Base-by-base conservation (phyloP, 179 eudicot genomes). In the Amaranthus tricolor region DNA sequence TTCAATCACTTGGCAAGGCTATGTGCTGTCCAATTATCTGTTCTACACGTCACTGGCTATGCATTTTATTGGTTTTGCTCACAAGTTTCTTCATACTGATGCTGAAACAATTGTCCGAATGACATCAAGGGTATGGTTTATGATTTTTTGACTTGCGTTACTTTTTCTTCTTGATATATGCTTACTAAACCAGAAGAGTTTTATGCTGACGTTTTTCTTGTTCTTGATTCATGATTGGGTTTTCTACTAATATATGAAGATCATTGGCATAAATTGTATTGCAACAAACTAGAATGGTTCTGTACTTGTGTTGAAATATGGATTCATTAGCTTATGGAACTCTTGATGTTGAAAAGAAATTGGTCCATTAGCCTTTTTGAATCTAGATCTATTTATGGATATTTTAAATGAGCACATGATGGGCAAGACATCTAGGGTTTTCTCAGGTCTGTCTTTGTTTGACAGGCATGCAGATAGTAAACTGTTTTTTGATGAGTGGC, bases 11-110 rank as follows among this genome's bases (percentile, higher is more conserved):
- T 92, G 98, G 98, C 86, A 89, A 78, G 89, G 86, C 59, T 94
- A 84, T 81, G 92, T 94, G 74, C 66, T 91, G 83, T 85, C 86
- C 52, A 94, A 94, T 76, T 94, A 92, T 82, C 84, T 90, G 62
- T 94, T 85, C 75, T 94, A 90, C 81, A 90, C 89, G 70, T 92
- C 97, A 6, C 84, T 94, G 87, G 96, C 86, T 54, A 86, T 94
- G 91, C 98, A 94, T 77, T 92, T 94, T 55, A 81, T 92, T 81
- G 97, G 98, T 49, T 94, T 92, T 84, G 98, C 98, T 20, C 98
- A 94, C 86, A 94, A 94, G 80, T 92, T 92, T 74, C 94, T 94
- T 68, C 98, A 90, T 58, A 88, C 92, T 9, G 94, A 94, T 80
- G 79, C 97, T 56, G 90, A 89, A 80, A 78, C 63, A 47, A 86